Conservation (phyloP, 1,284 basidiomycete species). For the Ustilago trichophora region DNA sequence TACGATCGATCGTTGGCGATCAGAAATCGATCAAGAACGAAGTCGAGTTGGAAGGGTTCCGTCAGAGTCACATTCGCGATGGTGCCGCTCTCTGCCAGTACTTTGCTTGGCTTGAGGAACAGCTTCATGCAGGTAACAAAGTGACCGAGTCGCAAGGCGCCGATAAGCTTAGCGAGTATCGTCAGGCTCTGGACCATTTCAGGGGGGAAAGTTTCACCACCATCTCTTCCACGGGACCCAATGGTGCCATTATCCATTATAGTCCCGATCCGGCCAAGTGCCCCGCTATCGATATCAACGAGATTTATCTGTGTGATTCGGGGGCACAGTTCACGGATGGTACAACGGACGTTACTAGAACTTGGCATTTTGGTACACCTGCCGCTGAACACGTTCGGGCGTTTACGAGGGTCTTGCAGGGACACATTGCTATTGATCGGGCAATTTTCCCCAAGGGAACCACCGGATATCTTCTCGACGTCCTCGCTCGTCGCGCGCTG, state of each 20-base stretch:
- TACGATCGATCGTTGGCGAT: slow-evolving; percentile 74
- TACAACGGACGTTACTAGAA: slow-evolving; percentile 89
- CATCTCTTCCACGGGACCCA: slow-evolving; percentile 85
- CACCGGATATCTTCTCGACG: slow-evolving; percentile 80
- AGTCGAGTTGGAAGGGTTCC: slow-evolving; percentile 86
- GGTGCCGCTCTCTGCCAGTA: slow-evolving; percentile 81
- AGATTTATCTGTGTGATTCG: slow-evolving; percentile 90
- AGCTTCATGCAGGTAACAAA: slow-evolving; percentile 74
- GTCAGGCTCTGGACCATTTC: slow-evolving; percentile 81
- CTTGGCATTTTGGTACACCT: slow-evolving; percentile 87
- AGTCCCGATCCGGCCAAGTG: slow-evolving; percentile 79
- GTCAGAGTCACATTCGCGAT: slow-evolving; percentile 87
- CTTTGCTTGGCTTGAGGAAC: slow-evolving; percentile 93
- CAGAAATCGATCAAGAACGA: slow-evolving; percentile 90
- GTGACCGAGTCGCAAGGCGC: slow-evolving; percentile 85
- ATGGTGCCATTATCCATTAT: slow-evolving; percentile 96
- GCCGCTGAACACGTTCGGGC: slow-evolving; percentile 82
- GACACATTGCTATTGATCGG: slow-evolving; percentile 89
- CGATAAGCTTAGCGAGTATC: slow-evolving; percentile 78
- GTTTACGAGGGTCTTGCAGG: slow-evolving; percentile 93
- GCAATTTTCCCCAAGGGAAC: slow-evolving; percentile 87
- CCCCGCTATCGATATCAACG: slow-evolving; percentile 72
- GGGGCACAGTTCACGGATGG: slow-evolving; percentile 90
- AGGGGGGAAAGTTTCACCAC: slow-evolving; percentile 89
- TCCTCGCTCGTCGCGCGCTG: slow-evolving; percentile 82